These are phyloP conservation scores for Omphalotus guepiniiformis DNA, from an alignment of 768 basidiomycete genomes.

Conservation along the genomic window DNA sequence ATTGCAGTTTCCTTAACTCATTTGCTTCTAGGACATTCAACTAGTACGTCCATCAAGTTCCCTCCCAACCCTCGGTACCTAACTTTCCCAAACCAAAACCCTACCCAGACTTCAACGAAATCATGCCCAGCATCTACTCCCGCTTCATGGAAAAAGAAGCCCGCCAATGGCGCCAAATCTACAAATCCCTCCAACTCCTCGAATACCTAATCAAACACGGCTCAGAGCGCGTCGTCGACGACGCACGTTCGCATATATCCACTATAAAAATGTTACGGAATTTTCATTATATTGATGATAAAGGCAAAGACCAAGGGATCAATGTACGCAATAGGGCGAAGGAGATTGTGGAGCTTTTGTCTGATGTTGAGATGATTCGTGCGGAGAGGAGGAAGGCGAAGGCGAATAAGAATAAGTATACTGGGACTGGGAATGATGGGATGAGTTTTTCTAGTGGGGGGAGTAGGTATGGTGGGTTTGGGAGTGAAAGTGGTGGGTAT, in stretches of 20 bases:
- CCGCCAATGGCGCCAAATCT: slow-evolving; percentile 96
- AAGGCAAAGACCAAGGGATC: slow-evolving; percentile 96
- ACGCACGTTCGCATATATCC: slow-evolving; percentile 89
- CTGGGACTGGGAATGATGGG: slow-evolving; percentile 80
- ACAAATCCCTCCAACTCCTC: slow-evolving; percentile 94
- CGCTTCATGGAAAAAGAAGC: slow-evolving; percentile 99
- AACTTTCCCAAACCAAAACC: not conserved
- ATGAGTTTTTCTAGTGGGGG: slow-evolving; percentile 57
- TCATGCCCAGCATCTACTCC: slow-evolving; percentile 95
- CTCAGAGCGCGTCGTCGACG: slow-evolving; percentile 96
- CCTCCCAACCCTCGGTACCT: not conserved
- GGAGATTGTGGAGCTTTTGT: slow-evolving; percentile 88
- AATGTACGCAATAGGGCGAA: slow-evolving; percentile 95
- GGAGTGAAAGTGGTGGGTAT: slow-evolving; percentile 32
- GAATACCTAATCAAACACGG: slow-evolving; percentile 98
- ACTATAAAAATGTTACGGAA: slow-evolving; percentile 97
- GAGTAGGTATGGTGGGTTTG: slow-evolving; percentile 49
- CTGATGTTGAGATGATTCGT: slow-evolving; percentile 89
- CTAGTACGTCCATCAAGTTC: slow-evolving; percentile 74
- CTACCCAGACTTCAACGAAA: slow-evolving; percentile 96
- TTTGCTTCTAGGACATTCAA: slow-evolving; percentile 77
- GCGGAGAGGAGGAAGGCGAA: slow-evolving; percentile 90
- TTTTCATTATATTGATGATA: slow-evolving; percentile 98
- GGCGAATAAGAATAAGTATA: slow-evolving; percentile 84
- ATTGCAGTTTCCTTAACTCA: slow-evolving; percentile 6